A percentile compares a stretch with the other conserved stretches of the same genome.
Evolutionary conservation across 2,329 filamentous ascomycete genomes (phyloP).

Genomic region (Talaromyces verruculosus): DNA sequence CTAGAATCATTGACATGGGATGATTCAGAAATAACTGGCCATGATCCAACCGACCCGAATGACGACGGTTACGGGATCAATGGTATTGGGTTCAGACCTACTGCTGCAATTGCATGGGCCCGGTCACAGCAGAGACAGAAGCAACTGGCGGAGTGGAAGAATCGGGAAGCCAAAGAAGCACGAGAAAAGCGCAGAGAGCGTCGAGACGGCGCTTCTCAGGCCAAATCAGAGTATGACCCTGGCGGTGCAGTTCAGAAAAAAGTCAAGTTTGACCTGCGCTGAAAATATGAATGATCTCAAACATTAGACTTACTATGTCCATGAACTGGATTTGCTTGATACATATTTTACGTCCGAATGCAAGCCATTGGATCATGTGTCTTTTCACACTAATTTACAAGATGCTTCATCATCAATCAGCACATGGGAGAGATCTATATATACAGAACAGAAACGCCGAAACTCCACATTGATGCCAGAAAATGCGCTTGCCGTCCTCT

Average conservation of each 20-base stretch:
- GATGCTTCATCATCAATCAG: constrained; percentile 13
- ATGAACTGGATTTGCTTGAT: not conserved
- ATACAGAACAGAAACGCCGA: constrained; percentile 23
- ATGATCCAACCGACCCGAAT: constrained; percentile 55
- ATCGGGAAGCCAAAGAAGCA: constrained; percentile 59
- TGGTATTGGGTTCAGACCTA: constrained; percentile 63
- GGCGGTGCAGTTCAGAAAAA: constrained; percentile 37
- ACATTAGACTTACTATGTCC: not conserved
- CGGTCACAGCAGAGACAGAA: constrained; percentile 57
- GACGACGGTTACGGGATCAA: constrained; percentile 66
- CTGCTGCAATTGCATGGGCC: constrained; percentile 58
- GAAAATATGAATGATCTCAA: not conserved
- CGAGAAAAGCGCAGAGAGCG: constrained; percentile 57
- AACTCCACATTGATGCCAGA: constrained; percentile 34
- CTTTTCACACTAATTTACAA: constrained; percentile 22
- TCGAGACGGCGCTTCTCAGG: constrained; percentile 38
- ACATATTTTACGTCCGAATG: constrained; percentile 18
- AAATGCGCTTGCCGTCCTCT: constrained; percentile 20
- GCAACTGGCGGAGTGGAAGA: constrained; percentile 61
- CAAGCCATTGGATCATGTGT: constrained; percentile 20
- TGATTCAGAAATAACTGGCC: constrained; percentile 62
- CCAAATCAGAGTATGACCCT: constrained; percentile 31
- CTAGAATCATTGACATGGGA: constrained; percentile 51
- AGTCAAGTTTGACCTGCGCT: constrained; percentile 41
- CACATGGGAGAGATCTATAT: constrained; percentile 18